Evolutionary conservation across 306 rosid species (phyloP), one percentile per base, ranked within the genome.

Genomic region (Hippophae gyantsensis): DNA sequence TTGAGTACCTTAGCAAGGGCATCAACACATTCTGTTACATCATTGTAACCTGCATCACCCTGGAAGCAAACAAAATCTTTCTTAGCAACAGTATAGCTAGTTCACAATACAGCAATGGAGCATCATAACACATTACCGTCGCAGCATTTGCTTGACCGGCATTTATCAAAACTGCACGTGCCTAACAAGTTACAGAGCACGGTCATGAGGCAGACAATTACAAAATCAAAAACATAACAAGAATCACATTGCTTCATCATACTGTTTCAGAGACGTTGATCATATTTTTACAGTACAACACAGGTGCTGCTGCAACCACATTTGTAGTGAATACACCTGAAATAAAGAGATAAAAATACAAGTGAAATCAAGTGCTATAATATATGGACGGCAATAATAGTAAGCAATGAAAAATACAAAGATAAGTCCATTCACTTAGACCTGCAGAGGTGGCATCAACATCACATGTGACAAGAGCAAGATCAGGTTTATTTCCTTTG

Each of bases 81-180:
- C 56, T 64, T 51, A 78, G 62, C 54, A 61, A 72, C 48, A 62
- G 10, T 45, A 32, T 3, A 66, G 14, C 40, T 12, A 62, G 5
- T 54, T 43, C 11, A 13, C 41, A 50, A 64, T 25, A 64, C 52
- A 13, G 52, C 26, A 13, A 57, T 54, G 56, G 25, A 47, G 61
- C 7, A 56, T 9, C 7, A 45, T 13, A 8, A 54, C 53, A n/a
- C 13, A 14, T 58, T 79, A 90, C 98, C 57, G 96, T 87, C 42
- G 95, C 95, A 10, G 96, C 98, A 81, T 90, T 90, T 64, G 96
- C 98, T 74, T 90, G 98, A 72, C 98, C 98, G 50, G 98, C 98
- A 65, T 90, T 90, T 57, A 78, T 90, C 72, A 90, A 69, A 65
- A 90, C 92, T 12, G 95, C 96, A 48, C 96, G 96, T 3, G 92